phyloP scores from a whole-genome alignment of 805 yeast genomes.

The Candida oleophila region DNA sequence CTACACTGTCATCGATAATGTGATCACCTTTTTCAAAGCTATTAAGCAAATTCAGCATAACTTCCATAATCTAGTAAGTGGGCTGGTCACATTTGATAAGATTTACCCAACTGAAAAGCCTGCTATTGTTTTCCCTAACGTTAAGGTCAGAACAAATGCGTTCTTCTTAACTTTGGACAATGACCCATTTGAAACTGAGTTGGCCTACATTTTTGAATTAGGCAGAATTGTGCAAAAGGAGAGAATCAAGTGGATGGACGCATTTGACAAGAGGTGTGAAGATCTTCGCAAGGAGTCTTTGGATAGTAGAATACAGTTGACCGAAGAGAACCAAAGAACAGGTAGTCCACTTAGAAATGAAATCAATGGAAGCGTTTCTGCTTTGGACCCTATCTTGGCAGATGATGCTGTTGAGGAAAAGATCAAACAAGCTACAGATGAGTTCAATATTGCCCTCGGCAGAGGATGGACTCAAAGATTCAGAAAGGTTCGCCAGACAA shows the following conservation, averaged over 20 bases:
- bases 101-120: constrained; percentile 37
- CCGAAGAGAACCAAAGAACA: background rate
- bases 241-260: constrained; percentile 49
- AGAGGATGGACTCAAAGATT: constrained; percentile 35
- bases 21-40: constrained; percentile 66
- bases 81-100: constrained; percentile 26
- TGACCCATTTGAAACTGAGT: constrained; percentile 83
- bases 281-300: constrained; percentile 14
- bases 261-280: constrained; percentile 30
- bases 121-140: constrained; percentile 50
- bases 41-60: constrained; percentile 58
- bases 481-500: constrained; percentile 21
- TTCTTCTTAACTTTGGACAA: constrained; percentile 73
- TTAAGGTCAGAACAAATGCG: constrained; percentile 54
- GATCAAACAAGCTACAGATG: constrained; percentile 25
- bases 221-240: constrained; percentile 66
- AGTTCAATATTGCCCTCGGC: constrained; percentile 25
- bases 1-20: constrained; percentile 77
- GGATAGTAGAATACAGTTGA: constrained; percentile 11
- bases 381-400: constrained; percentile 9
- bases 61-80: constrained; percentile 31
- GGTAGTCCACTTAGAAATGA: constrained; percentile 9
- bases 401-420: constrained; percentile 23
- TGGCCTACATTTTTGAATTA: constrained; percentile 61
- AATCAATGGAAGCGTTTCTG: background rate